Evolutionary conservation across 352 stramenopile species (phyloP).

Genomic region (Globisporangium emineosum): DNA sequence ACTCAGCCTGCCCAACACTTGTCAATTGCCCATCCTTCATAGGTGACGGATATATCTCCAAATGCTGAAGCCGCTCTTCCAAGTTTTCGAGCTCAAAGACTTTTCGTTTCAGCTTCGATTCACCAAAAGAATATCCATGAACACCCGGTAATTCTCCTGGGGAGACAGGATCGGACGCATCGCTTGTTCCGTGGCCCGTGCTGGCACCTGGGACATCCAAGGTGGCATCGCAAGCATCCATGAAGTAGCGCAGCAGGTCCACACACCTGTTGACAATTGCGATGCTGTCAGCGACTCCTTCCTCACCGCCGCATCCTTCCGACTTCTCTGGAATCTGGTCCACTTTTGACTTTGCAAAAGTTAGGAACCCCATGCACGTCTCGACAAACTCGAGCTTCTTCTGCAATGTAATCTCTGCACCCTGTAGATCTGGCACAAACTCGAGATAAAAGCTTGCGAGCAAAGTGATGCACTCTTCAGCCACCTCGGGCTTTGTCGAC

Average conservation of each 20-base stretch:
- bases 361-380: constrained; percentile 51
- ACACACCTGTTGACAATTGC: constrained; percentile 53
- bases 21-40: constrained; percentile 40
- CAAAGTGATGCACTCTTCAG: constrained; percentile 60
- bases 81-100: constrained; percentile 42
- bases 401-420: constrained; percentile 23
- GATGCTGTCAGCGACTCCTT: not conserved
- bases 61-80: constrained; percentile 47
- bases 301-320: not conserved
- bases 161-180: not conserved
- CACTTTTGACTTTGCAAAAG: constrained; percentile 25
- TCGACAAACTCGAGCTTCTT: constrained; percentile 53
- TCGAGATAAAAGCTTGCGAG: constrained; percentile 59
- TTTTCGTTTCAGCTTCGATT: not conserved
- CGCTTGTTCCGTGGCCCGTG: not conserved
- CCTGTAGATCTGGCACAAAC: constrained; percentile 31
- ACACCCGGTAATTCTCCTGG: not conserved
- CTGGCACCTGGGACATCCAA: constrained; percentile 1
- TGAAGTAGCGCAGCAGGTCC: constrained; percentile 67
- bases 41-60: constrained; percentile 65
- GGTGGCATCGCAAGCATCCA: constrained; percentile 38
- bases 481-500: constrained; percentile 36
- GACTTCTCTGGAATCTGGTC: not conserved
- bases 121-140: not conserved
- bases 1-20: not conserved